Base-by-base conservation (phyloP, 306 rosid species). In the Psophocarpus tetragonolobus region DNA sequence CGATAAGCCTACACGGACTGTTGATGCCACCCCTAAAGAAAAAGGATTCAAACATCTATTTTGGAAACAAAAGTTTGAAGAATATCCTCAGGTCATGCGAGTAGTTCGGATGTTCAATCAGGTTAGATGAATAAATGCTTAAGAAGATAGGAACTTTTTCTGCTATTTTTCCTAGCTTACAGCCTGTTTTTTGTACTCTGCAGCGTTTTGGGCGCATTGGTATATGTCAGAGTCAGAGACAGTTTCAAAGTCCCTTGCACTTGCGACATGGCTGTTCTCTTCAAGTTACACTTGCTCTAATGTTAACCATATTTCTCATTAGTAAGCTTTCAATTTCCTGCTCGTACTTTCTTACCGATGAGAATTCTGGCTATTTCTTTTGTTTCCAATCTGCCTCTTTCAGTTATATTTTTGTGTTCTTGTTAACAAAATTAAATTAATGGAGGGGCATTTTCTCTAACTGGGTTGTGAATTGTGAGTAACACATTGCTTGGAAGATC, bases 1-100 rank as follows among this genome's bases (percentile, higher is more conserved):
- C 79, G 83, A 80, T 83, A 71, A 80, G 45, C 53, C 33, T 51
- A 41, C 47, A 63, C 64, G 68, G 29, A 30, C 73, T 9, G 54
- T 81, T 62, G 91, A 90, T 74, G 86, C 83, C 76, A 86, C 95
- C 23, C 97, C 97, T 32, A 95, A 95, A 89, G 98, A 84, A 67
- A 91, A 85, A 80, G 96, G 96, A 15, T 86, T 82, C 76, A 92
- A 81, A 86, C 80, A 86, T 53, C 66, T 81, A 79, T 86, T 88
- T 57, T 87, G 97, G 97, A 92, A 83, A 83, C 93, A 86, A 86
- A 86, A 75, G 57, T 83, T 56, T 24, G 87, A 85, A 70, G 95
- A 87, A 73, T 81, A 89, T 88, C 87, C 87, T 75, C 91, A 72
- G 61, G 88, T 79, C 64, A 85, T 82, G 80, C 83, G 83, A 48